A percentile compares a stretch with the other conserved stretches of the same genome.
Evolutionary conservation across 169 alveolate genomes (phyloP).

Genomic region (Amoebophrya sp.): DNA sequence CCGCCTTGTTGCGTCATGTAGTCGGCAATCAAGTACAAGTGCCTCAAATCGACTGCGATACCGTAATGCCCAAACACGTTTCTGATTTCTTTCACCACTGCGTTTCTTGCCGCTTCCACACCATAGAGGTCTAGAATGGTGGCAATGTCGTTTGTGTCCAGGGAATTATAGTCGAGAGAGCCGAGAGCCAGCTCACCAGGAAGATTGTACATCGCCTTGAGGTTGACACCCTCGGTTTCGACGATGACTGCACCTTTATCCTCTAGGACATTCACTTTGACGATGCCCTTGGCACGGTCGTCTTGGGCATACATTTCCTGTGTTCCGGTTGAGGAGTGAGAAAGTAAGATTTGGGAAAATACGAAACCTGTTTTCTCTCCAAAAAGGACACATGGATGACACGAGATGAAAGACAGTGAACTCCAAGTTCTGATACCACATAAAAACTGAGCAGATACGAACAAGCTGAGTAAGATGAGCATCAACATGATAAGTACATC

Average conservation of each 20-base stretch:
- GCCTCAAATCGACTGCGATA: slow-evolving; percentile 90
- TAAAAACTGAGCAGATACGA: not conserved
- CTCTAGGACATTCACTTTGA: not conserved
- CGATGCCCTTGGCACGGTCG: not conserved
- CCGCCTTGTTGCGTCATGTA: slow-evolving; percentile 91
- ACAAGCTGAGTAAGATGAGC: not conserved
- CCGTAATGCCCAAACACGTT: slow-evolving; percentile 93
- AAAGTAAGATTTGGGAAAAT: not conserved
- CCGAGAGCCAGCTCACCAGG: slow-evolving; percentile 54
- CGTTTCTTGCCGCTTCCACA: slow-evolving; percentile 95
- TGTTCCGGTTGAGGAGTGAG: not conserved
- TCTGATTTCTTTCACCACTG: slow-evolving; percentile 84
- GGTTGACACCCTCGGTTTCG: slow-evolving; percentile 71
- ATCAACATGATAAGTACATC: too few relatives aligned
- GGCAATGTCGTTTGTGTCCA: slow-evolving; percentile 85
- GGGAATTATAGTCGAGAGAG: slow-evolving; percentile 73
- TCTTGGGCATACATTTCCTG: not conserved
- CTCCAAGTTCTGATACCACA: not conserved
- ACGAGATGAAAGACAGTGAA: not conserved
- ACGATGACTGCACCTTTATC: slow-evolving; percentile 49
- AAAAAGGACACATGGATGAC: not conserved
- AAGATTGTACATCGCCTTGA: slow-evolving; percentile 56
- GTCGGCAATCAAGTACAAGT: slow-evolving; percentile 91
- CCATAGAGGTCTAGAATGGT: slow-evolving; percentile 88
- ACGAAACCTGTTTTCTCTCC: not conserved